Conservation (phyloP, 257 asterid species). For the Penstemon eatonii region DNA sequence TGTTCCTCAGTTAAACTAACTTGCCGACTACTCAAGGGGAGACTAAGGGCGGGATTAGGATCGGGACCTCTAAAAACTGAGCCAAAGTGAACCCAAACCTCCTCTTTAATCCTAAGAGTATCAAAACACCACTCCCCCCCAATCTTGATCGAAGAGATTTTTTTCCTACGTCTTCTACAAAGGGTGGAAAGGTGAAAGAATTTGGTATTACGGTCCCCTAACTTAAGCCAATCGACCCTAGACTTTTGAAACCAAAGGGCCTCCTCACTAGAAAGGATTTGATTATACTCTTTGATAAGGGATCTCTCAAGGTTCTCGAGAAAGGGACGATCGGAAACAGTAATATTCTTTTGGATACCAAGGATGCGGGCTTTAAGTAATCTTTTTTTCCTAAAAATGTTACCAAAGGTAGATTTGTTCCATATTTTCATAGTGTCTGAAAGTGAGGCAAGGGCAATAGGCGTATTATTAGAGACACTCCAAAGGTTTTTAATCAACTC, state of each 20-base stretch:
- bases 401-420: not conserved
- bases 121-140: not conserved
- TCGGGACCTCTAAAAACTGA: not conserved
- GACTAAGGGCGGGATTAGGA: not conserved
- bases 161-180: not conserved
- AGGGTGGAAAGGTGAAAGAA: constrained; percentile 9
- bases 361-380: not conserved
- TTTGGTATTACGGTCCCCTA: not conserved
- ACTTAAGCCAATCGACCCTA: not conserved
- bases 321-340: not conserved
- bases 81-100: too few species aligned
- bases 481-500: too few species aligned
- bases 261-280: not conserved
- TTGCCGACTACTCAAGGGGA: too few species aligned
- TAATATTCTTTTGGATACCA: not conserved
- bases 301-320: not conserved
- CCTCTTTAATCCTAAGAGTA: too few species aligned
- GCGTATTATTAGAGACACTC: too few species aligned
- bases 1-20: not conserved
- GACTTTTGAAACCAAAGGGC: constrained; percentile 11
- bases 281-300: not conserved
- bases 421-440: not conserved
- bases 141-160: not conserved
- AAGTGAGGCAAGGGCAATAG: too few species aligned
- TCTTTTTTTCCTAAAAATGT: not conserved